Conservation (phyloP, 1,284 basidiomycete genomes). For the Apiotrichum porosum region DNA sequence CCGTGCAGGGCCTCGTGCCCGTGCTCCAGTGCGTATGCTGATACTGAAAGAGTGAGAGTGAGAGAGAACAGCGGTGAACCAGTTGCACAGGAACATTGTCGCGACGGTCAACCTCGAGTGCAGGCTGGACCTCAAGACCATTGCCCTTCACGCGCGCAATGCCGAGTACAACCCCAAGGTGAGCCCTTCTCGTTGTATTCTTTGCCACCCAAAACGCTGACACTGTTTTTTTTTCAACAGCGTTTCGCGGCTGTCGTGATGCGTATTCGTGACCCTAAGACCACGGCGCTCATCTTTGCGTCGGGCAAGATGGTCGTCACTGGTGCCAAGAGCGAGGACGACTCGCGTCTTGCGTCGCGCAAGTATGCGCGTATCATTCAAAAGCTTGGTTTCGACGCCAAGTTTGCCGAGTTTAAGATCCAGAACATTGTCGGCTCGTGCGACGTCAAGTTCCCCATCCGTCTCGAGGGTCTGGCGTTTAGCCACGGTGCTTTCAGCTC, state of each 20-base stretch:
- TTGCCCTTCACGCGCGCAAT: slow-evolving; percentile 94
- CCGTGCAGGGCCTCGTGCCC: slow-evolving; percentile 89
- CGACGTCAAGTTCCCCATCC: slow-evolving; percentile 99
- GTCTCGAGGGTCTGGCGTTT: slow-evolving; percentile 95
- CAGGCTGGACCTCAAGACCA: slow-evolving; percentile 95
- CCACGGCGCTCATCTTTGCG: slow-evolving; percentile 97
- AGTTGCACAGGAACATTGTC: slow-evolving; percentile 73
- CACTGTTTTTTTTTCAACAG: no score
- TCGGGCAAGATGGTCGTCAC: slow-evolving; percentile 99
- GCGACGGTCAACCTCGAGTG: slow-evolving; percentile 99
- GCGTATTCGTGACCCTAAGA: slow-evolving; percentile 99
- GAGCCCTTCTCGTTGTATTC: no score
- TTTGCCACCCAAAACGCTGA: no score
- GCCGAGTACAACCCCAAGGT: slow-evolving; percentile 99
- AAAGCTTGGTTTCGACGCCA: slow-evolving; percentile 98
- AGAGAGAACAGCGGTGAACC: not conserved
- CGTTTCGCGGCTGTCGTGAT: slow-evolving; percentile 99
- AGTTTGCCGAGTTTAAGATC: slow-evolving; percentile 99
- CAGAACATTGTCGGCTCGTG: slow-evolving; percentile 99
- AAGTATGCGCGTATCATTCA: slow-evolving; percentile 99
- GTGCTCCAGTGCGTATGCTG: slow-evolving; percentile 65
- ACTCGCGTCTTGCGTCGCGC: slow-evolving; percentile 90
- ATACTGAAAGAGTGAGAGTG: not conserved
- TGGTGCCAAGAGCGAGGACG: slow-evolving; percentile 98
- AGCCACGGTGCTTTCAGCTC: slow-evolving; percentile 97